Base-by-base conservation (phyloP, 2,329 filamentous ascomycete genomes). In the Anisogramma anomala region DNA sequence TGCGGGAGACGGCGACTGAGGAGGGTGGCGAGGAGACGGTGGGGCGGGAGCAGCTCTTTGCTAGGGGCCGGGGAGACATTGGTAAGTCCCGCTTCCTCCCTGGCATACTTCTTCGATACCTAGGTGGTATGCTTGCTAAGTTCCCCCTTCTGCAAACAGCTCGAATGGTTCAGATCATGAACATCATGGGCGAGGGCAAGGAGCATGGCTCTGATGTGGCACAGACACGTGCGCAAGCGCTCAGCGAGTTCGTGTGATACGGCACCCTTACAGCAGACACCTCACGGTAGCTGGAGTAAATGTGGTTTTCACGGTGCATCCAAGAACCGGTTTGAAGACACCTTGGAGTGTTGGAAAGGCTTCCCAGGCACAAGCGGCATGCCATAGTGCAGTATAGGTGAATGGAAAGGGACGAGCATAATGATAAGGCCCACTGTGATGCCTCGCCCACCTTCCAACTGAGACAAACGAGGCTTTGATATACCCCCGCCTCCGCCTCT, bases 121-220 rank as follows among this genome's bases (percentile, higher is more conserved):
- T 6, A 10, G 10, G 3, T n/a, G 23, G 28, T 7, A 14, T 11
- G 3, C 5, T 6, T 35, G 33, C 6, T 25, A 17, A 32, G 15
- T 14, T 32, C 3, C 10, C 15, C 14, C 11, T 35, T 30, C 13
- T 13, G 32, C 13, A 20, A n/a, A 10, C 43, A 78, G 72, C 65
- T 31, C 66, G 68, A 46, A 79, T 81, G 75, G 71, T 80, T 20
- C 66, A 78, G 40, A 79, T 80, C 36, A 71, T 80, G 72, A 65
- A 71, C 42, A 52, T 65, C 13, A 77, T 78, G 66, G 67, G 68
- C 18, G 68, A 71, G 25, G 66, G 68, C 7, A 66, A 71, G 18
- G 44, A 43, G 7, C 58, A 74, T 35, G 73, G 72, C 1, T 74
- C 71, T 10, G 69, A 76, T 18, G 72, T 79, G 13, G 74, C 76